phyloP scores from a whole-genome alignment of 202 grass and related monocot genomes.

The Brachypodium distachyon region DNA sequence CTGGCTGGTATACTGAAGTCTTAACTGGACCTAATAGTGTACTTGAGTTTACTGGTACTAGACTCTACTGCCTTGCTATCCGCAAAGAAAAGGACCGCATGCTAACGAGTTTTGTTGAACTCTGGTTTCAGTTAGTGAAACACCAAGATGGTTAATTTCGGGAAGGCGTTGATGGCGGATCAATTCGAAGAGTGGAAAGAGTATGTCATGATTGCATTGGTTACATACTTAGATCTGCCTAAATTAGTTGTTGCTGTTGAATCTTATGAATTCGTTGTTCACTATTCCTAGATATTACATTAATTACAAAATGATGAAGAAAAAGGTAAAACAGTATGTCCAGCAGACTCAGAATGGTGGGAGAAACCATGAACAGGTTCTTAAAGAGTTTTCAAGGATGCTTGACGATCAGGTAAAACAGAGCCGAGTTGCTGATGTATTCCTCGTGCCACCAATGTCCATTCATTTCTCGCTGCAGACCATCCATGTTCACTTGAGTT shows the following conservation, averaged over 20 bases:
- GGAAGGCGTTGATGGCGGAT: constrained; percentile 66
- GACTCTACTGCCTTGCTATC: background rate
- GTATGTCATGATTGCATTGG: constrained; percentile 30
- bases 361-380: constrained; percentile 53
- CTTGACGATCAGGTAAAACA: constrained; percentile 73
- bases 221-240: background rate
- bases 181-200: constrained; percentile 76
- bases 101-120: background rate
- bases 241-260: background rate
- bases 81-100: too few relatives aligned
- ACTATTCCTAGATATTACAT: constrained; percentile 70
- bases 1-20: background rate
- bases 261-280: background rate
- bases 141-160: constrained; percentile 84
- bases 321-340: constrained; percentile 86
- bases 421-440: background rate
- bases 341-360: constrained; percentile 60
- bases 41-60: background rate
- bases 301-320: constrained; percentile 99
- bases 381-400: constrained; percentile 88
- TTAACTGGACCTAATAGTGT: background rate
- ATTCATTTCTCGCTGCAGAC: background rate
- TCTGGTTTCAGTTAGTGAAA: constrained; percentile 31
- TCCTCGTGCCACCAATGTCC: background rate
- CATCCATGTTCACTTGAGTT: background rate